A percentile compares a stretch with the other conserved stretches of the same genome.
Conservation (phyloP, 2,329 filamentous ascomycete genomes). For the Zymoseptoria pseudotritici region DNA sequence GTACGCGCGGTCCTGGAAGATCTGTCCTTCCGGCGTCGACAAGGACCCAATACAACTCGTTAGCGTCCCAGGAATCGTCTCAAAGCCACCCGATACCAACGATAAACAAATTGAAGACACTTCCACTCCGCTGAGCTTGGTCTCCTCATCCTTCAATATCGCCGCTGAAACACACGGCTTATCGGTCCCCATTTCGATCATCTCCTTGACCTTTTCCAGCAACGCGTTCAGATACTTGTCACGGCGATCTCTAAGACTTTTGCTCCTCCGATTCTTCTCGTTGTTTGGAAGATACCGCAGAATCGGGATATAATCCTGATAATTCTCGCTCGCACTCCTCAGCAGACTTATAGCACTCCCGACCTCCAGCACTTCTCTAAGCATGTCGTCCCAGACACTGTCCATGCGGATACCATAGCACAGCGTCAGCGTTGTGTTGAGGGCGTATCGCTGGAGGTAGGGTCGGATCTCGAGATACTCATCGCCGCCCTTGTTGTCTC, state of each 20-base stretch:
- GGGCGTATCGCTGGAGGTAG: slow-evolving; percentile 47
- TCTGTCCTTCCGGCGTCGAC: slow-evolving; percentile 41
- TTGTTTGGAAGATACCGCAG: slow-evolving; percentile 47
- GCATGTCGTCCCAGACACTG: slow-evolving; percentile 43
- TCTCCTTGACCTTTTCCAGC: slow-evolving; percentile 44
- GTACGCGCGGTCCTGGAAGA: slow-evolving; percentile 47
- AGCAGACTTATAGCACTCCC: slow-evolving; percentile 46
- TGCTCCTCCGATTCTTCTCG: slow-evolving; percentile 42
- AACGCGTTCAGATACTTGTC: slow-evolving; percentile 46
- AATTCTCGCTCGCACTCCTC: slow-evolving; percentile 46
- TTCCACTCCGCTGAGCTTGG: slow-evolving; percentile 46
- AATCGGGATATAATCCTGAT: slow-evolving; percentile 36
- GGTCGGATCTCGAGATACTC: slow-evolving; percentile 38
- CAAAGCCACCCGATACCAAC: slow-evolving; percentile 48
- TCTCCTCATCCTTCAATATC: slow-evolving; percentile 49
- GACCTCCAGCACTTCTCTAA: slow-evolving; percentile 48
- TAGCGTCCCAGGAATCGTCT: slow-evolving; percentile 49
- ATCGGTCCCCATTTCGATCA: slow-evolving; percentile 46
- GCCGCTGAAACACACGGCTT: slow-evolving; percentile 49
- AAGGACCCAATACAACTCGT: slow-evolving; percentile 46
- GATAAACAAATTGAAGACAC: slow-evolving; percentile 48
- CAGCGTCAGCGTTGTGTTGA: slow-evolving; percentile 49
- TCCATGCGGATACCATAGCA: slow-evolving; percentile 52
- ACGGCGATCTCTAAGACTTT: slow-evolving; percentile 41
- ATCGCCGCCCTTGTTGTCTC: slow-evolving; percentile 37